Percentiles rank a stretch among this genome's conserved stretches.
These are phyloP conservation scores for Rhizophlyctis rosea DNA, from an alignment of 192 early-diverging fungal genomes.

Conservation along the genomic window DNA sequence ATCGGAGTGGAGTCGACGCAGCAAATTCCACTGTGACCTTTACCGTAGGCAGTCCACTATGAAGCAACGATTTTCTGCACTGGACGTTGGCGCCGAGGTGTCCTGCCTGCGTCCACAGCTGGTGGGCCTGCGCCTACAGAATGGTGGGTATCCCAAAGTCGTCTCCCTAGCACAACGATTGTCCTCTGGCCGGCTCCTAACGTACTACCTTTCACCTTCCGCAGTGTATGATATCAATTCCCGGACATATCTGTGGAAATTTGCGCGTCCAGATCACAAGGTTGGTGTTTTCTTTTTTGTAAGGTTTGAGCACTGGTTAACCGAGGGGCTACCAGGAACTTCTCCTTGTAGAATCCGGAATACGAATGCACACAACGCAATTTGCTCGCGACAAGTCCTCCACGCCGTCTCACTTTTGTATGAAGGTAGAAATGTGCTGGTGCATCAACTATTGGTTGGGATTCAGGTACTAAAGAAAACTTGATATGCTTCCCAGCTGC, in stretches of 20 bases:
- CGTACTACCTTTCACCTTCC: background rate
- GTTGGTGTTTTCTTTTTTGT: no score
- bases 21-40: no score
- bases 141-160: constrained; percentile 35
- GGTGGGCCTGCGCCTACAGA: constrained; percentile 85
- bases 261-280: constrained; percentile 86
- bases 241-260: constrained; percentile 90
- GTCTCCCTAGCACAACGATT: no score
- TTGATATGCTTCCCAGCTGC: no score
- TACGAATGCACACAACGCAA: constrained; percentile 87
- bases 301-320: no score
- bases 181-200: background rate
- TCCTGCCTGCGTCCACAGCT: constrained; percentile 64
- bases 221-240: constrained; percentile 88
- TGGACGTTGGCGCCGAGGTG: constrained; percentile 84
- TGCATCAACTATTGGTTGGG: no score
- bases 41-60: constrained; percentile 12
- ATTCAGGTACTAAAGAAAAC: no score
- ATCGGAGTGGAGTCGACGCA: no score
- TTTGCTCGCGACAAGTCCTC: constrained; percentile 83
- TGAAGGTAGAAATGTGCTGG: no score
- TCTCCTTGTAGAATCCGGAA: constrained; percentile 89
- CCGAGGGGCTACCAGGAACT: no score
- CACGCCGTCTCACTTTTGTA: constrained; percentile 81
- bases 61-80: constrained; percentile 78